These are phyloP conservation scores for Hypomyces perniciosus DNA, from an alignment of 2,329 filamentous ascomycete species.

Conservation along the genomic window DNA sequence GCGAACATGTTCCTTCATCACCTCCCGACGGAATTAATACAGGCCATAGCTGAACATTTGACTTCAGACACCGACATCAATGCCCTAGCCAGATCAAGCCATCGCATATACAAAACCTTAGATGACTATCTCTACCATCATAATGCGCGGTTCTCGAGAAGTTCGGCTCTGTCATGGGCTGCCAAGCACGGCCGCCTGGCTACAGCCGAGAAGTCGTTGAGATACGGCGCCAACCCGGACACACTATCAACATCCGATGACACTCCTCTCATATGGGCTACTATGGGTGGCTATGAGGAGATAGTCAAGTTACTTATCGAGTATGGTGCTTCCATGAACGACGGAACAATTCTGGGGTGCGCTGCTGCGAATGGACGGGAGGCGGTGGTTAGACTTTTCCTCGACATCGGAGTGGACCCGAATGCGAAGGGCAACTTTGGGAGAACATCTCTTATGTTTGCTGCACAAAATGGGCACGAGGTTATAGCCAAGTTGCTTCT, in stretches of 20 bases:
- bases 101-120: background rate
- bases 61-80: background rate
- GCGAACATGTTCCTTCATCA: background rate
- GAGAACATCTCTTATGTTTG: conserved; percentile 6
- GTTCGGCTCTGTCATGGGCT: conserved; percentile 2
- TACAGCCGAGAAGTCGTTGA: background rate
- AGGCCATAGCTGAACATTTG: background rate
- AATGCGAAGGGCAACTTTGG: background rate
- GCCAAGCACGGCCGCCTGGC: background rate
- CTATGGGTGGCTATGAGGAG: background rate
- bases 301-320: conserved; percentile 4
- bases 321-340: background rate
- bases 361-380: background rate
- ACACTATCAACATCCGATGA: background rate
- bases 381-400: background rate
- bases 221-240: conserved; percentile 3
- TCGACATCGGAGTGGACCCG: conserved; percentile 1
- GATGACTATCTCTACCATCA: conserved; percentile 1
- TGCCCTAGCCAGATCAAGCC: conserved; percentile 1
- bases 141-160: background rate
- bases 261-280: background rate
- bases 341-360: background rate
- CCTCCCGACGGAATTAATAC: conserved; percentile 2
- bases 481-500: conserved; percentile 1
- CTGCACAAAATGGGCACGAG: background rate